These are phyloP conservation scores for Kurtzmaniella quercitrusa DNA, from an alignment of 1,139 yeast species.

Conservation along the genomic window DNA sequence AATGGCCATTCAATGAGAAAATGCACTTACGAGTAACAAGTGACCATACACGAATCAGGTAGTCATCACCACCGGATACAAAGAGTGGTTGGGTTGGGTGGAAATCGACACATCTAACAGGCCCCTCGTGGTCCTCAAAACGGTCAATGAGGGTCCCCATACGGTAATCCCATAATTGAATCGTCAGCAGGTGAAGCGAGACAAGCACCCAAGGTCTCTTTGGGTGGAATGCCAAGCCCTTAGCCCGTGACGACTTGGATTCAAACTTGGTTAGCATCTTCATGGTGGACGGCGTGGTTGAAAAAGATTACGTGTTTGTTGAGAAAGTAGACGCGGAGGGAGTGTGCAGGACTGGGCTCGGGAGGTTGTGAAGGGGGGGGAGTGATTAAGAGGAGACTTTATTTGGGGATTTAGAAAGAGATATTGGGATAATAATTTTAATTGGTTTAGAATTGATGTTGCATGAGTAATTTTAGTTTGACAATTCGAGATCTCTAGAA, in stretches of 20 bases:
- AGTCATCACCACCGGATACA: conserved; percentile 97
- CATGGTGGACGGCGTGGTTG: conserved; percentile 44
- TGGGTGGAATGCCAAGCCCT: conserved; percentile 98
- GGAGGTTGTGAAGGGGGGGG: background rate
- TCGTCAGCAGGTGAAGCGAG: conserved; percentile 89
- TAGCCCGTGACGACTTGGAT: conserved; percentile 97
- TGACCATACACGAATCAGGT: conserved; percentile 94
- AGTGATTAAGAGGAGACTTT: background rate
- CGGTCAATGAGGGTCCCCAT: conserved; percentile 98
- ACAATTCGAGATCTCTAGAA: too few species aligned
- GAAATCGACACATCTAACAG: conserved; percentile 91
- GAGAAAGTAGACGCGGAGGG: background rate
- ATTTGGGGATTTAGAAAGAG: too few species aligned
- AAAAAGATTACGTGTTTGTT: conserved; percentile 1
- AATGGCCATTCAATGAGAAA: conserved; percentile 87
- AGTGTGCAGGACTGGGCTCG: background rate
- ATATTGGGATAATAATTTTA: too few species aligned
- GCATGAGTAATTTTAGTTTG: too few species aligned
- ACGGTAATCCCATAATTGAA: conserved; percentile 98
- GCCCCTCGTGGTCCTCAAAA: conserved; percentile 98
- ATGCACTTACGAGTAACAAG: conserved; percentile 85
- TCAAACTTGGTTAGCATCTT: conserved; percentile 98
- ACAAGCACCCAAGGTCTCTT: conserved; percentile 96
- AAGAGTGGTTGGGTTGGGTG: conserved; percentile 98
- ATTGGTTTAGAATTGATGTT: too few species aligned